These are phyloP conservation scores for Komagataea norvegica DNA, from an alignment of 1,139 yeast species.

Conservation along the genomic window DNA sequence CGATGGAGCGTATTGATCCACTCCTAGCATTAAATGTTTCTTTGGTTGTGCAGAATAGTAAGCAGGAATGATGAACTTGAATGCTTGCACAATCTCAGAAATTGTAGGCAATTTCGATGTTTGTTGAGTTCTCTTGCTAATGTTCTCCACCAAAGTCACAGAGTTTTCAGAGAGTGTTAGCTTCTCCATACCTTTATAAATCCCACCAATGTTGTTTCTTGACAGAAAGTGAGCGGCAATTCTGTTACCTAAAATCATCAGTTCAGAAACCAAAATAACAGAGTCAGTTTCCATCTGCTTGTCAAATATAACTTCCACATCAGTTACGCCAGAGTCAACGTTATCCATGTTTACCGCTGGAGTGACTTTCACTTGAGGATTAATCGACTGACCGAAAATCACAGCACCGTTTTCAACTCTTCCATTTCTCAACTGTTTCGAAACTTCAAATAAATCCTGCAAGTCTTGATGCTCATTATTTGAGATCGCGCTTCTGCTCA, in stretches of 20 bases:
- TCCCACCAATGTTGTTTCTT: slow-evolving; percentile 43
- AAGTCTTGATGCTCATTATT: slow-evolving; percentile 32
- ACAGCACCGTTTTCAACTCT: slow-evolving; percentile 36
- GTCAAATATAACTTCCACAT: slow-evolving; percentile 22
- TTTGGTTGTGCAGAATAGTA: slow-evolving; percentile 37
- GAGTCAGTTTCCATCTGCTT: slow-evolving; percentile 35
- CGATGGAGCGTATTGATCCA: slow-evolving; percentile 60
- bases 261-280: slow-evolving; percentile 63
- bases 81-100: slow-evolving; percentile 34
- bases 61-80: slow-evolving; percentile 39
- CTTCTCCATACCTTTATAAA: slow-evolving; percentile 48
- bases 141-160: slow-evolving; percentile 24
- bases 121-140: slow-evolving; percentile 26
- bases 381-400: slow-evolving; percentile 32
- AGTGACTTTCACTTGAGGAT: slow-evolving; percentile 17
- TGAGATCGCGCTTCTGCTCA: background rate
- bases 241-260: slow-evolving; percentile 76
- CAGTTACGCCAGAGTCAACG: slow-evolving; percentile 13
- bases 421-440: slow-evolving; percentile 29
- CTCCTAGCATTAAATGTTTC: slow-evolving; percentile 64
- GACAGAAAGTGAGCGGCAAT: slow-evolving; percentile 51
- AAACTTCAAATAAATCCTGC: slow-evolving; percentile 30
- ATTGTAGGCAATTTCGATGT: slow-evolving; percentile 25
- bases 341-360: slow-evolving; percentile 10
- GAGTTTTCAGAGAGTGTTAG: slow-evolving; percentile 31